Evolutionary conservation across 306 rosid genomes (phyloP), one percentile per base, ranked within the genome.

Genomic region (Vachellia collinsii): DNA sequence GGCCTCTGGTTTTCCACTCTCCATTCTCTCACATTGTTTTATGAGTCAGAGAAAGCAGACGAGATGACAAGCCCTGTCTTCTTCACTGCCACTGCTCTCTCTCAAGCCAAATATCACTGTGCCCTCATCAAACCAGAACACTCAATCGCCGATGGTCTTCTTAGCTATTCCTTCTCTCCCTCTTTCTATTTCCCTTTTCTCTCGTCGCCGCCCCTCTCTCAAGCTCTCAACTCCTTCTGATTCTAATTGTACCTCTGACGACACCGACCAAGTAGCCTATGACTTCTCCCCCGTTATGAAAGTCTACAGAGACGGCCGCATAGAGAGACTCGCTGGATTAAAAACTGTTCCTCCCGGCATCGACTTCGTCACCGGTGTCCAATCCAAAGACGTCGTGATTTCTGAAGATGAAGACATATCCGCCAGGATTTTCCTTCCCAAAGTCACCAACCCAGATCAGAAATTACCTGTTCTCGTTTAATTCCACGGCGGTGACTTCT

Each of bases 401-500:
- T 90, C 91, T 1, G 36, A 87, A 3, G 80, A 90, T 62, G 72
- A 91, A 5, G 85, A 83, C 54, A 70, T 93, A 12, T 84, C 91
- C 4, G 94, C 79, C 0, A 83, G 98, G 61, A 70, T 92, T 59
- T 94, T 63, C 90, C 44, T 86, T 37, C 94, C 97, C 44, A 90
- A 82, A 76, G 7, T 70, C n/a, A 36, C 17, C 7, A 59, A 50
- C 20, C 85, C 56, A n/a, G 36, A 56, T 7, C 79, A 70, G 9
- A 90, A 90, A 81, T 89, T 94, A 54, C 98, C 98, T 48, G 77
- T 94, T 4, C 51, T 94, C 0, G 71, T 92, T 10, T 92, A 92
- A 76, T 50, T 89, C 25, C 98, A 94, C 37, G 98, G 98, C 10
- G 94, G 98, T 12, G 94, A 81, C 3, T 92, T 94, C 85, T 68